Conservation (phyloP, 148 eudicot genomes). For the Amaranthus cruentus region DNA sequence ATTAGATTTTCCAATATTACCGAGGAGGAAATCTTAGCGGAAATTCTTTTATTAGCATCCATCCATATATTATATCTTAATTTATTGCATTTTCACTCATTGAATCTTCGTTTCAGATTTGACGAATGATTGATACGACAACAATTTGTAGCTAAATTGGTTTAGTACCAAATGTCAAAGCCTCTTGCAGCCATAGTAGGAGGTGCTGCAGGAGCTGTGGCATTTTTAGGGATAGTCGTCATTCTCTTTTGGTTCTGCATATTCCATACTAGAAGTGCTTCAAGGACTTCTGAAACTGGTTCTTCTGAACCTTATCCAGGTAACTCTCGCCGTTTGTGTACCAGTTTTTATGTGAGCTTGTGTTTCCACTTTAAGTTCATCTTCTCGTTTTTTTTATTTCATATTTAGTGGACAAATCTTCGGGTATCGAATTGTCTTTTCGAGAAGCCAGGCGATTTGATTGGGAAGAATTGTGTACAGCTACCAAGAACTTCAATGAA, state of each 20-base stretch:
- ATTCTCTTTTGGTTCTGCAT: conserved; percentile 60
- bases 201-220: conserved; percentile 99
- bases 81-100: conserved; percentile 11
- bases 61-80: background rate
- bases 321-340: conserved; percentile 19
- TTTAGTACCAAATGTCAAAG: conserved; percentile 73
- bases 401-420: conserved; percentile 46
- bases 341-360: background rate
- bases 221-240: conserved; percentile 51
- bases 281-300: conserved; percentile 85
- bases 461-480: conserved; percentile 65
- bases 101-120: conserved; percentile 31
- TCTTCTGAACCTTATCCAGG: conserved; percentile 89
- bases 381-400: background rate
- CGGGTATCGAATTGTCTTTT: conserved; percentile 55
- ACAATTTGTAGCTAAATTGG: conserved; percentile 42
- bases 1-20: too few relatives aligned
- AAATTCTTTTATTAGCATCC: background rate
- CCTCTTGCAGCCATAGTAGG: conserved; percentile 87
- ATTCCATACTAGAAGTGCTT: conserved; percentile 40
- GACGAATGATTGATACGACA: conserved; percentile 33
- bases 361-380: conserved; percentile 3
- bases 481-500: conserved; percentile 68
- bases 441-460: conserved; percentile 75
- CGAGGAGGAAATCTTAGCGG: background rate